A percentile compares a stretch with the other conserved stretches of the same genome.
phyloP scores from a whole-genome alignment of 169 alveolate genomes.

The Theileria annulata region DNA sequence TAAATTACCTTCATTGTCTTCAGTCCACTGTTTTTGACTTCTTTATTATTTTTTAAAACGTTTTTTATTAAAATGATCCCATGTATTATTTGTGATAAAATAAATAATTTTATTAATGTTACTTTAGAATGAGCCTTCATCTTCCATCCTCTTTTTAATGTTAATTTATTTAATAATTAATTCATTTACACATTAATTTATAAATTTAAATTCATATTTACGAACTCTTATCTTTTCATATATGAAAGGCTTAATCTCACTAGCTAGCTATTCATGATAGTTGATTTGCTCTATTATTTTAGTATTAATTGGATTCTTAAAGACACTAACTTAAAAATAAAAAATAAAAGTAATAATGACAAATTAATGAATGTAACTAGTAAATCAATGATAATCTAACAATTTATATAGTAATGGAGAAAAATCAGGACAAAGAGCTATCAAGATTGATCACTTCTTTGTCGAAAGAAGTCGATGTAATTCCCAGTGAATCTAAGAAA shows the following conservation, averaged over 20 bases:
- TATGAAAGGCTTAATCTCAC: background rate
- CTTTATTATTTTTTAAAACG: background rate
- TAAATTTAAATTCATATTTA: background rate
- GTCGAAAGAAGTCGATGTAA: background rate
- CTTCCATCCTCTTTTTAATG: no score
- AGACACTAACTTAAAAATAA: background rate
- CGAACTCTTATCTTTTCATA: background rate
- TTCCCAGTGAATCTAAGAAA: background rate
- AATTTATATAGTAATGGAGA: background rate
- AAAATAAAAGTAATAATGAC: background rate
- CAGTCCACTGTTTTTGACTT: background rate
- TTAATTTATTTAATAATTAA: no score
- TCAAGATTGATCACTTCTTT: background rate
- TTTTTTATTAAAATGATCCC: no score
- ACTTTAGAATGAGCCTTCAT: no score
- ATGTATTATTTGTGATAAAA: no score
- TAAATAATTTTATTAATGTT: no score
- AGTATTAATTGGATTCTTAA: background rate
- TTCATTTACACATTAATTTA: background rate
- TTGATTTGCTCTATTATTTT: background rate
- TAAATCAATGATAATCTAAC: no score
- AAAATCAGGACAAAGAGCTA: background rate
- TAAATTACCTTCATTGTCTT: background rate
- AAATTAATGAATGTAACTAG: background rate
- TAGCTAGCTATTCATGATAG: background rate